phyloP scores from a whole-genome alignment of 257 asterid species.

The Rauvolfia tetraphylla region DNA sequence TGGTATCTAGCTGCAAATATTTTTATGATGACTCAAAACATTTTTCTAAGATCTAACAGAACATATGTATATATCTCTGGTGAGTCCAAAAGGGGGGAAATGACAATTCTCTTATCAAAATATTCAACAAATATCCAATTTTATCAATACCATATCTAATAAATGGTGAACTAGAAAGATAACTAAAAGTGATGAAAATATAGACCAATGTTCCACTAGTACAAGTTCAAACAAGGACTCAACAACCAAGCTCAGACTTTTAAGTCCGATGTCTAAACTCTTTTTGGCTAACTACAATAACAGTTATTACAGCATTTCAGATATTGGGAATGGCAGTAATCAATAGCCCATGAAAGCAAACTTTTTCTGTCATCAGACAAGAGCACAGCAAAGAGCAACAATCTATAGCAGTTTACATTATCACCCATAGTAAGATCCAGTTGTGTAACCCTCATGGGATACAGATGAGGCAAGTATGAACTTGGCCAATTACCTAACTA shows the following conservation, averaged over 20 bases:
- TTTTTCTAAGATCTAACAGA: not conserved
- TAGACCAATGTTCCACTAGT: not conserved
- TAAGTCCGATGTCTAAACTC: not conserved
- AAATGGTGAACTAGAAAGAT: not conserved
- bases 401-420: not conserved
- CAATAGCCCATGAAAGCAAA: not conserved
- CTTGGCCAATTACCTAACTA: not conserved
- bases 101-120: not conserved
- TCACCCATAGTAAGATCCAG: not conserved
- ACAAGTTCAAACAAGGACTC: not conserved
- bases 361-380: not conserved
- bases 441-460: not conserved
- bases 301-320: not conserved
- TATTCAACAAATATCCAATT: not conserved
- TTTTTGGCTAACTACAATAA: not conserved
- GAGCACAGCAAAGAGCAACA: not conserved
- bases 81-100: not conserved
- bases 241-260: not conserved
- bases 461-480: not conserved
- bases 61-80: not conserved
- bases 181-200: not conserved
- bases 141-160: not conserved
- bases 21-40: not conserved
- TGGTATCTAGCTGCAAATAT: too few species aligned
- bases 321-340: not conserved